Evolutionary conservation across 192 early-diverging fungal genomes (phyloP).

Genomic region (Thamnidium elegans): DNA sequence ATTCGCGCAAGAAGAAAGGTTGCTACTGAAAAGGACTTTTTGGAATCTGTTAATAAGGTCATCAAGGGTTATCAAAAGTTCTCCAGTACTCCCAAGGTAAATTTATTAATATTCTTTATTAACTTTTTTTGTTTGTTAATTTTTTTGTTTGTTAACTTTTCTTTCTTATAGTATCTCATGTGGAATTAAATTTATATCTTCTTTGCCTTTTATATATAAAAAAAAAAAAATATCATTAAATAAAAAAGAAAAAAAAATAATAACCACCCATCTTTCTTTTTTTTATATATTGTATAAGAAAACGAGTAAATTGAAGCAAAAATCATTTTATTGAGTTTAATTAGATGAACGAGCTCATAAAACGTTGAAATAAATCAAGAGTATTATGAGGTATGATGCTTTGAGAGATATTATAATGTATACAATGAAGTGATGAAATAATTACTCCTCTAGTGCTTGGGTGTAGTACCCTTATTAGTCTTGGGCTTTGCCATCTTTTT

Average conservation of each 20-base stretch:
- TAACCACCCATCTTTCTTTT: not conserved
- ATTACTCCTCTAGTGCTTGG: too few relatives aligned
- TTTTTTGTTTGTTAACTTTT: not conserved
- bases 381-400: too few relatives aligned
- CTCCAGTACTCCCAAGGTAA: slow-evolving; percentile 86
- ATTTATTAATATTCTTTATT: not conserved
- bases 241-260: not conserved
- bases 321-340: too few relatives aligned
- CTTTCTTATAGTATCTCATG: slow-evolving; percentile 19
- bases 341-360: too few relatives aligned
- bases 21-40: slow-evolving; percentile 99
- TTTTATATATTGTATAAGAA: too few relatives aligned
- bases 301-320: too few relatives aligned
- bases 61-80: slow-evolving; percentile 99
- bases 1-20: slow-evolving; percentile 97
- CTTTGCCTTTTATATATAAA: not conserved
- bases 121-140: not conserved
- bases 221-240: not conserved
- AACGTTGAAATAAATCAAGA: too few relatives aligned
- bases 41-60: slow-evolving; percentile 99
- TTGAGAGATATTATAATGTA: too few relatives aligned
- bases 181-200: slow-evolving; percentile 19
- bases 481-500: too few relatives aligned
- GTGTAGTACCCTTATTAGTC: too few relatives aligned
- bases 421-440: too few relatives aligned